phyloP scores from a whole-genome alignment of 1,284 basidiomycete genomes.

The Pulveroboletus sp. region DNA sequence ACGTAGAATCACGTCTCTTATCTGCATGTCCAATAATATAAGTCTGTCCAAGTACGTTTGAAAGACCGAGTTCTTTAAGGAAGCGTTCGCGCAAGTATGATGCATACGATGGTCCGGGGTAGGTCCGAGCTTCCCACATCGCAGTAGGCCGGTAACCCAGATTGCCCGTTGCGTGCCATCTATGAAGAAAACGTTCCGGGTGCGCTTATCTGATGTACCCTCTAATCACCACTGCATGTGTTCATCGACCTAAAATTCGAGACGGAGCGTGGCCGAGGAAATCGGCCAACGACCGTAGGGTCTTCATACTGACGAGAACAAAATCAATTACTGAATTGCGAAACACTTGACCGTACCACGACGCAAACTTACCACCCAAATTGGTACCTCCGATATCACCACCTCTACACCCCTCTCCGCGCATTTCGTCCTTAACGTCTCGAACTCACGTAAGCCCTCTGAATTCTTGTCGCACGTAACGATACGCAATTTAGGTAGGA shows the following conservation, averaged over 20 bases:
- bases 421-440: constrained; percentile 34
- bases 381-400: constrained; percentile 31
- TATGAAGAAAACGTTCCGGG: background rate
- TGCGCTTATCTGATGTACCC: background rate
- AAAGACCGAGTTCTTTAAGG: too few species aligned
- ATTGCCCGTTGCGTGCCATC: background rate
- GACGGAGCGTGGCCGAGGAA: constrained; percentile 44
- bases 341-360: background rate
- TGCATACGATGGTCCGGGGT: too few species aligned
- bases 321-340: background rate
- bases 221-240: constrained; percentile 2
- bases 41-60: too few species aligned
- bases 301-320: constrained; percentile 41
- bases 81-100: too few species aligned
- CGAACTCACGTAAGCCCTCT: constrained; percentile 27
- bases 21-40: too few species aligned
- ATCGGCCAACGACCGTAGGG: constrained; percentile 38
- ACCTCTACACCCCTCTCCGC: constrained; percentile 35
- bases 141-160: too few species aligned
- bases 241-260: constrained; percentile 46
- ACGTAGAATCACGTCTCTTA: too few species aligned
- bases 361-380: constrained; percentile 41
- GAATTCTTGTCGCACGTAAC: constrained; percentile 41
- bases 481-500: constrained; percentile 39
- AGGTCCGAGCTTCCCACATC: too few species aligned